Evolutionary conservation across 148 eudicot species (phyloP), one percentile per base, ranked within the genome.

Genomic region (Fagopyrum tataricum): DNA sequence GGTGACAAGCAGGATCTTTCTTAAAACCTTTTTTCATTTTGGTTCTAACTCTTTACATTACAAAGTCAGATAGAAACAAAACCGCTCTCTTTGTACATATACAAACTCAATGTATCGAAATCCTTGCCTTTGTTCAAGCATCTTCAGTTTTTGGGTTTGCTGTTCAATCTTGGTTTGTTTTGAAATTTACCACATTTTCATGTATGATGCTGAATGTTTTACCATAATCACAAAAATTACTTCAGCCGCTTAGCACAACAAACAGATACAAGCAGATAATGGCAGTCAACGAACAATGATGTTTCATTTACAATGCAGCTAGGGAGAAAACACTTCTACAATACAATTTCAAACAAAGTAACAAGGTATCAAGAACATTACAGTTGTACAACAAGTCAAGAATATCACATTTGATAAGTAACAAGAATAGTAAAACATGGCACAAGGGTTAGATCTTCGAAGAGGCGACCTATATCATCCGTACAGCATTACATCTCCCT

Each of bases 1-100:
- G 85, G 87, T 62, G 86, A 87, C 46, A 72, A 80, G 49, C 71
- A 64, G 10, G 69, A 64, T 37, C 5, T 58, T 14, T 7, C 64
- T 8, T 21, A 58, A 58, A 23, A 9, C 37, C 2, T 31, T 31
- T 31, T 31, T 58, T 10, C 37, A 6, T 1, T 31, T 31, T 21
- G 31, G 21, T 20, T 58, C 13, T 3, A 21, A 23, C 40, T 64
- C 44, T 15, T 64, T 31, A 64, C 43, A 0, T 14, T 39, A 20
- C 44, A 64, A 13, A 37, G 17, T 64, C 37, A 31, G 69, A 5
- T 39, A 37, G 43, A 37, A 62, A 31, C 68, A 31, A 26, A 18
- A 31, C 2, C 3, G 14, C 13, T 3, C 44, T 64, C 43, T 64
- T 64, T 64, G 69, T 64, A 64, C 69, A 64, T 42, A 64, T 13